These are phyloP conservation scores for Penicillium riverlandense DNA, from an alignment of 495 filamentous ascomycete genomes.

Conservation along the genomic window DNA sequence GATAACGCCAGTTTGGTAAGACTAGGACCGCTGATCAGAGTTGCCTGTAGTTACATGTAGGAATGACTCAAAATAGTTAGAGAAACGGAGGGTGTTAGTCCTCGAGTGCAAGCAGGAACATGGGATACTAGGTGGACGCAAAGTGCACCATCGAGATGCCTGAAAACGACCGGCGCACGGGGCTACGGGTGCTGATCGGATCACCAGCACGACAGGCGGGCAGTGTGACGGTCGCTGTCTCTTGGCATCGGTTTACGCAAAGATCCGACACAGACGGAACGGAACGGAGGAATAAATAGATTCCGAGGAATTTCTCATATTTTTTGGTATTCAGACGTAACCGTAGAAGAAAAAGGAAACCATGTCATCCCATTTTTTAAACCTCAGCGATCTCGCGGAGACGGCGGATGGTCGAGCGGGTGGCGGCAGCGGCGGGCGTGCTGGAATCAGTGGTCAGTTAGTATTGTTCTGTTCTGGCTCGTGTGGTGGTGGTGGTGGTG, in stretches of 20 bases:
- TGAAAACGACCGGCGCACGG: too few relatives aligned
- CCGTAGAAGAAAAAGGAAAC: slow-evolving; percentile 34
- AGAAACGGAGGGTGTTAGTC: too few relatives aligned
- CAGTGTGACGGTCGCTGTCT: neutral
- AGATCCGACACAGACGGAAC: neutral
- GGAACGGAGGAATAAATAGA: slow-evolving; percentile 18
- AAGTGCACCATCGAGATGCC: too few relatives aligned
- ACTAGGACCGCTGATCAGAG: too few relatives aligned
- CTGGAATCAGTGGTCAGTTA: slow-evolving; percentile 39
- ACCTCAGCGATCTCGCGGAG: slow-evolving; percentile 97
- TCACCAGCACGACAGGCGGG: neutral
- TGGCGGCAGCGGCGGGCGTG: slow-evolving; percentile 91
- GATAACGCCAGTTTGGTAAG: too few relatives aligned
- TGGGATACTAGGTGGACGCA: too few relatives aligned
- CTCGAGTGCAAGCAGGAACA: too few relatives aligned
- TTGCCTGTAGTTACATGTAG: too few relatives aligned
- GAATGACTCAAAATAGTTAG: too few relatives aligned
- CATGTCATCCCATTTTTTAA: slow-evolving; percentile 47
- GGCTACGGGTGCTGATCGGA: neutral
- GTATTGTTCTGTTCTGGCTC: neutral
- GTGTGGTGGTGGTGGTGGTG: neutral
- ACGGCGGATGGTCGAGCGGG: slow-evolving; percentile 94
- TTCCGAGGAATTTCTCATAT: slow-evolving; percentile 27
- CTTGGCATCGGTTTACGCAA: neutral
- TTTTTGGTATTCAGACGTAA: slow-evolving; percentile 41